These are phyloP conservation scores for Capronia americana DNA, from an alignment of 2,329 filamentous ascomycete genomes.

Conservation along the genomic window DNA sequence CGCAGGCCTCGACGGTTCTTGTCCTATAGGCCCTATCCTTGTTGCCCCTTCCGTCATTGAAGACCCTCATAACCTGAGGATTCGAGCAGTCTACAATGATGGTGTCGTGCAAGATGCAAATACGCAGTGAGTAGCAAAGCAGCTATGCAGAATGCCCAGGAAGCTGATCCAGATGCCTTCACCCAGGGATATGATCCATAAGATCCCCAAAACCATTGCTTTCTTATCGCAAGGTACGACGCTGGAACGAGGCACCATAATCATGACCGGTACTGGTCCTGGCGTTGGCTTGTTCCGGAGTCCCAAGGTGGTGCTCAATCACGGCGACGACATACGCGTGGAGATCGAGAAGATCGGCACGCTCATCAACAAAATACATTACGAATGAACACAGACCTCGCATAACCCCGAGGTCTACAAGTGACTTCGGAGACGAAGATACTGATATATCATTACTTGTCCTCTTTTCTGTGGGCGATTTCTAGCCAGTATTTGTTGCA, in stretches of 20 bases:
- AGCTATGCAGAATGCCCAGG: background rate
- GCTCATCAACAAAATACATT: constrained; percentile 47
- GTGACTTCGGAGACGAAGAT: background rate
- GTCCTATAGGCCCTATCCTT: constrained; percentile 46
- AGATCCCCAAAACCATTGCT: constrained; percentile 45
- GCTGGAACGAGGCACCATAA: constrained; percentile 46
- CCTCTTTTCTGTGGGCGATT: background rate
- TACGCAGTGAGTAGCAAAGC: constrained; percentile 12
- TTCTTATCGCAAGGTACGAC: constrained; percentile 48
- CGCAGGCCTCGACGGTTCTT: constrained; percentile 54
- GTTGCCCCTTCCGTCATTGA: constrained; percentile 42
- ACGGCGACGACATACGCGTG: constrained; percentile 53
- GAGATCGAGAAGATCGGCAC: constrained; percentile 58
- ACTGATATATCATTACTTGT: background rate
- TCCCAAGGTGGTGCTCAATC: constrained; percentile 46
- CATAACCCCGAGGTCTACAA: background rate
- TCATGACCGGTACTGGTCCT: constrained; percentile 50
- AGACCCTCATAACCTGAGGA: constrained; percentile 49
- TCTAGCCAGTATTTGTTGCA: constrained; percentile 2
- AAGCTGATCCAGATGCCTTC: background rate
- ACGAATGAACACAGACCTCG: constrained; percentile 48
- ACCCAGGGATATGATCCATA: constrained; percentile 46
- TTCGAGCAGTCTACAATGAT: constrained; percentile 38
- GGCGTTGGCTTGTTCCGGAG: constrained; percentile 51
- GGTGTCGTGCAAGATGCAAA: constrained; percentile 20